Evolutionary conservation across 2,329 filamentous ascomycete genomes (phyloP), one percentile per base, ranked within the genome.

Genomic region (Aureobasidium vineae): DNA sequence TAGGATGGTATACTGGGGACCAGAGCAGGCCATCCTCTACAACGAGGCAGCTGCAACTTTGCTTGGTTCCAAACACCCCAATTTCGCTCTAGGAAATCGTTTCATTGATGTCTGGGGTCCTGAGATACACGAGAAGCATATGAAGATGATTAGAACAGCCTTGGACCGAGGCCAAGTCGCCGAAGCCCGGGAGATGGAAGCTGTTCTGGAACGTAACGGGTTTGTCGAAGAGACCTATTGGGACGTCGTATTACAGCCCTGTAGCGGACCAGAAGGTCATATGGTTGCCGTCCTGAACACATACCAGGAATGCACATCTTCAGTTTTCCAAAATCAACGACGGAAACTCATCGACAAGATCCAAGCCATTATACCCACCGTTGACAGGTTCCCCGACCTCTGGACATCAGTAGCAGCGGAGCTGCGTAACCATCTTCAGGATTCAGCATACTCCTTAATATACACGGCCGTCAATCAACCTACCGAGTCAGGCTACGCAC

Each of bases 11-110:
- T 68, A 75, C 21, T 70, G 67, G 73, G 75, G 76, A 8, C 53
- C 71, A 2, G 71, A 75, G 0, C 70, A 73, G n/a, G 72, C 69
- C 38, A 76, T 78, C 71, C 60, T 78, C 10, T 77, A 77, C 69
- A 78, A 78, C 33, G 73, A 77, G 45, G 68, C 72, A 0, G 77
- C 76, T 26, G 70, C 76, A 15, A 68, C 74, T 47, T 60, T 78
- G 5, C 69, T 77, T 10, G 73, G 74, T 4, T 49, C 63, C 0
- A 69, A 75, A 21, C 75, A 77, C 28, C 69, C 66, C 5, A 59
- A 10, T 13, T 56, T 65, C 3, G 64, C 68, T 11, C 36, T 69
- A 11, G 68, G 68, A 21, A 66, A 40, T 15, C 74, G 72, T 49
- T 66, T 54, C 23, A 50, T 60, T 13, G 67, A 66, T 23, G 64